phyloP scores from a whole-genome alignment of 2,329 filamentous ascomycete species.

The Mariannaea sp. region DNA sequence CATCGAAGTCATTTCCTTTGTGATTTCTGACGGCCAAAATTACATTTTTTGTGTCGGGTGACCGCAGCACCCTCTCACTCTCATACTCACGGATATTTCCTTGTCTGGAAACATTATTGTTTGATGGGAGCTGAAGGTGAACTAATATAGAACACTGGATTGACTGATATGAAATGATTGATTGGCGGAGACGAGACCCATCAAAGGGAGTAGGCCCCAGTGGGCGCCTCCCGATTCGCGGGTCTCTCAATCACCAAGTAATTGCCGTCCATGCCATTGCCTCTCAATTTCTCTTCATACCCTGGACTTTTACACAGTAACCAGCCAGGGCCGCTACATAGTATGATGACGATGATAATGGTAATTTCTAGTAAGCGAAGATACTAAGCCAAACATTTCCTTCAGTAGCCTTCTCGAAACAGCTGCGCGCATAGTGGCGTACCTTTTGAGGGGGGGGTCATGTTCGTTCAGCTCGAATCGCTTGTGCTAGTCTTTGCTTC shows the following conservation, averaged over 20 bases:
- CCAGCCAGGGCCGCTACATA: constrained; percentile 2
- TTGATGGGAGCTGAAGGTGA: background rate
- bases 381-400: too few relatives aligned
- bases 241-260: constrained; percentile 9
- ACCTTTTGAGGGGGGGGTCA: too few relatives aligned
- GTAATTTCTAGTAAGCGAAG: too few relatives aligned
- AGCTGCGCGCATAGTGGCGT: background rate
- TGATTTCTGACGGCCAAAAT: constrained; percentile 1
- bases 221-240: constrained; percentile 20
- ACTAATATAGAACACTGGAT: too few relatives aligned
- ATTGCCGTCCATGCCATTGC: too few relatives aligned
- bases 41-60: background rate
- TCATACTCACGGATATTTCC: background rate
- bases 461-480: background rate
- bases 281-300: constrained; percentile 13
- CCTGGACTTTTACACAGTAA: constrained; percentile 9
- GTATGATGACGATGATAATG: background rate
- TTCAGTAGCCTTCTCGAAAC: too few relatives aligned
- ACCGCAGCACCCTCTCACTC: too few relatives aligned
- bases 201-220: background rate
- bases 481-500: background rate
- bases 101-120: background rate
- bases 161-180: too few relatives aligned
- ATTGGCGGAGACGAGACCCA: background rate
- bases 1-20: constrained; percentile 10